These are phyloP conservation scores for Aspergillus sp. DNA, from an alignment of 2,329 filamentous ascomycete genomes.

Conservation along the genomic window DNA sequence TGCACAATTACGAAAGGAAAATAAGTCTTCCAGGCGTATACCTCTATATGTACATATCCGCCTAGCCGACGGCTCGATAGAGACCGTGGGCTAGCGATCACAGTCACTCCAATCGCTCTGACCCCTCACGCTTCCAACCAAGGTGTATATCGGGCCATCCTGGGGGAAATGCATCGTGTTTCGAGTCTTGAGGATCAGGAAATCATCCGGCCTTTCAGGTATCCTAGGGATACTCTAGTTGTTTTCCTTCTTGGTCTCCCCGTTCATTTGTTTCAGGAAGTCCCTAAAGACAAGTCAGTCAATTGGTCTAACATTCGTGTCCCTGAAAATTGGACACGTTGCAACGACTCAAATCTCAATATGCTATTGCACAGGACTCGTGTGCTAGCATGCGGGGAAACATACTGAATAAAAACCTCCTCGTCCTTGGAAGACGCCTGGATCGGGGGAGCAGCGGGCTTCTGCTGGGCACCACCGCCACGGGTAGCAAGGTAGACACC, in stretches of 20 bases:
- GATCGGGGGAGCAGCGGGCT: constrained; percentile 56
- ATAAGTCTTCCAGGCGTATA: constrained; percentile 20
- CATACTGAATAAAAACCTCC: constrained; percentile 68
- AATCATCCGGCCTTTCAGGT: constrained; percentile 13
- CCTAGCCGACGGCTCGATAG: constrained; percentile 4
- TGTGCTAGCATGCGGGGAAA: constrained; percentile 17
- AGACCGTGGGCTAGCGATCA: constrained; percentile 2
- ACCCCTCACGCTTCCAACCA: not conserved
- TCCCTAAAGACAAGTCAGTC: constrained; percentile 37
- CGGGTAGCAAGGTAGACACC: constrained; percentile 47
- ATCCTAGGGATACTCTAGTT: constrained; percentile 28
- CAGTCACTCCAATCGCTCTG: constrained; percentile 1
- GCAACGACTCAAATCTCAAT: not conserved
- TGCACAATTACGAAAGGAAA: constrained; percentile 5
- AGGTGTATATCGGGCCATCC: not conserved
- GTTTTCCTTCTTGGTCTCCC: constrained; percentile 48
- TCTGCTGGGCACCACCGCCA: constrained; percentile 43
- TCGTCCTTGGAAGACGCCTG: constrained; percentile 67
- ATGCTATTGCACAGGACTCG: not conserved
- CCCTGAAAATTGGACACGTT: not conserved
- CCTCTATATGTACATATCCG: constrained; percentile 32
- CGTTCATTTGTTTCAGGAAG: constrained; percentile 52
- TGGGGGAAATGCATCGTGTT: not conserved
- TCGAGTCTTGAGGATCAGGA: not conserved
- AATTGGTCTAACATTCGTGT: not conserved